Conservation (phyloP, 208 protist genomes). For the Leptomonas pyrrhocoris region DNA sequence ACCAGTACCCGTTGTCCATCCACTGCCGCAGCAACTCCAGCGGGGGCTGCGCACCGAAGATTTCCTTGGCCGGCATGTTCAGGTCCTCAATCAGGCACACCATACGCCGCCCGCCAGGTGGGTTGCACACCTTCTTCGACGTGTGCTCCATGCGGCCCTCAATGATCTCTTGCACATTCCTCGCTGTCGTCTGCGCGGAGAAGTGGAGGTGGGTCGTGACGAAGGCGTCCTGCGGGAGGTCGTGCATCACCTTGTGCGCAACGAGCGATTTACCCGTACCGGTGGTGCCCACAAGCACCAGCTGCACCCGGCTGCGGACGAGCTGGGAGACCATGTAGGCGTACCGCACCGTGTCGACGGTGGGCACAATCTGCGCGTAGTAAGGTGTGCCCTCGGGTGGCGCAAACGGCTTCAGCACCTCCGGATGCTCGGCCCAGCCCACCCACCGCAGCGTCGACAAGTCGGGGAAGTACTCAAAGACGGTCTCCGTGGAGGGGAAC, state of each 20-base stretch:
- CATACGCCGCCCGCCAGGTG: constrained; percentile 93
- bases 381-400: constrained; percentile 91
- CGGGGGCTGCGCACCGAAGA: constrained; percentile 97
- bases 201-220: constrained; percentile 96
- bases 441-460: constrained; percentile 86
- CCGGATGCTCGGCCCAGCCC: constrained; percentile 94
- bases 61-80: constrained; percentile 98
- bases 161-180: constrained; percentile 96
- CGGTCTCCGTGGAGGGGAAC: constrained; percentile 96
- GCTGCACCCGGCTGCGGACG: constrained; percentile 81
- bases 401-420: constrained; percentile 85
- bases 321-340: constrained; percentile 94
- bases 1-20: constrained; percentile 98
- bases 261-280: constrained; percentile 98
- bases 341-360: constrained; percentile 97
- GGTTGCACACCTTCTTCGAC: constrained; percentile 96
- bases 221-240: constrained; percentile 77
- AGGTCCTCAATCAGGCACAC: constrained; percentile 98
- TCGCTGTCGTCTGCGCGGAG: constrained; percentile 94
- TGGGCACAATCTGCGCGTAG: constrained; percentile 97
- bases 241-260: constrained; percentile 83
- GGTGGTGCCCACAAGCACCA: constrained; percentile 95
- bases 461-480: constrained; percentile 98
- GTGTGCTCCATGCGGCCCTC: constrained; percentile 97
- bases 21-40: constrained; percentile 97